These are phyloP conservation scores for Trifolium repens DNA, from an alignment of 306 rosid species.

Conservation along the genomic window DNA sequence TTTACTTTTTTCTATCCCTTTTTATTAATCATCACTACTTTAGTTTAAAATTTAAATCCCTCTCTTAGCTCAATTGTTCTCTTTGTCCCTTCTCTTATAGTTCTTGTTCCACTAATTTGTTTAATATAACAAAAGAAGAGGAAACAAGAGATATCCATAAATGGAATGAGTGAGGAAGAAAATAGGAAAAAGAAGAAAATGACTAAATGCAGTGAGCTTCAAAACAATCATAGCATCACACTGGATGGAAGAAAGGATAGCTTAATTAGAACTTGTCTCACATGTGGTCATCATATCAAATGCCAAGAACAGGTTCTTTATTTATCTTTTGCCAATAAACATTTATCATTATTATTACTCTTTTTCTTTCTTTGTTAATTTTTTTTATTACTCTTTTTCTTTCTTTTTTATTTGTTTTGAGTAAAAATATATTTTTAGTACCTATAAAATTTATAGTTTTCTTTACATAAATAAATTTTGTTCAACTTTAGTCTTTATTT, in stretches of 20 bases:
- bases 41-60: constrained; percentile 36
- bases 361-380: not conserved
- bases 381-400: not conserved
- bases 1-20: constrained; percentile 45
- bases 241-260: constrained; percentile 52
- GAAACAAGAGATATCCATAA: constrained; percentile 37
- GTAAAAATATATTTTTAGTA: no score
- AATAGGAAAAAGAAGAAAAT: constrained; percentile 46
- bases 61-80: constrained; percentile 35
- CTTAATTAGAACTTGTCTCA: constrained; percentile 61
- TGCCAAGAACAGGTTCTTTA: constrained; percentile 63
- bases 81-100: constrained; percentile 24
- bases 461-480: no score
- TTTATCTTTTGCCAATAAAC: not conserved
- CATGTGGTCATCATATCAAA: constrained; percentile 78
- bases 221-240: constrained; percentile 44
- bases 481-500: no score
- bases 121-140: constrained; percentile 38
- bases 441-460: no score
- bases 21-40: constrained; percentile 35
- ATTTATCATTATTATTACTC: not conserved
- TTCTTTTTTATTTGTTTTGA: not conserved
- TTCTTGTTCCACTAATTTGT: constrained; percentile 25
- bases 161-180: constrained; percentile 49
- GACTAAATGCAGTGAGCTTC: constrained; percentile 58